Evolutionary conservation across 805 yeast species (phyloP).

Genomic region (Candida piceae): DNA sequence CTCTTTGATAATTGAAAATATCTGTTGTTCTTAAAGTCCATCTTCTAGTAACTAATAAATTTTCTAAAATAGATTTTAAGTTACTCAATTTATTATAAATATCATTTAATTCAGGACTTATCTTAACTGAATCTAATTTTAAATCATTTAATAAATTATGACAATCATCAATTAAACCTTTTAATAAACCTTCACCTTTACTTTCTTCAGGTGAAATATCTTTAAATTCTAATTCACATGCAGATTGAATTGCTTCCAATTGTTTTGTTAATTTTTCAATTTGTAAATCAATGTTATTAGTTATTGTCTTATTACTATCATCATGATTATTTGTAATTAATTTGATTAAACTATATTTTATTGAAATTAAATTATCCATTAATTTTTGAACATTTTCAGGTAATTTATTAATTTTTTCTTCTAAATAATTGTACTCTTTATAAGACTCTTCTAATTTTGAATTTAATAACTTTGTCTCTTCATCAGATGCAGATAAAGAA

Average conservation of each 20-base stretch:
- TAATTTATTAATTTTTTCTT: constrained; percentile 48
- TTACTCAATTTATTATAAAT: constrained; percentile 60
- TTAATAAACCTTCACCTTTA: constrained; percentile 45
- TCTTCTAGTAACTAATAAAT: constrained; percentile 82
- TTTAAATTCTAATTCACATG: constrained; percentile 18
- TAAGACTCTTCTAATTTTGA: constrained; percentile 62
- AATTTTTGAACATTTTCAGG: constrained; percentile 45
- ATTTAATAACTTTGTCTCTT: constrained; percentile 43
- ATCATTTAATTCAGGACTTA: constrained; percentile 48
- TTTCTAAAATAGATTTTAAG: constrained; percentile 71
- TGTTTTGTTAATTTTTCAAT: constrained; percentile 10
- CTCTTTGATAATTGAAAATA: constrained; percentile 74
- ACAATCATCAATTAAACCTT: constrained; percentile 81
- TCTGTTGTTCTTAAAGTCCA: constrained; percentile 98
- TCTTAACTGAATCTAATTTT: constrained; percentile 38
- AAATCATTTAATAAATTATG: constrained; percentile 69
- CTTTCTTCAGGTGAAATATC: constrained; percentile 15
- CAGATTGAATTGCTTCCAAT: constrained; percentile 19
- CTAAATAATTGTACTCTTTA: constrained; percentile 51
- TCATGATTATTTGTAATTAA: constrained; percentile 44
- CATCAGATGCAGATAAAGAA: constrained; percentile 29
- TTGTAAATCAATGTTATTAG: constrained; percentile 17
- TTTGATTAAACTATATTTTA: constrained; percentile 60
- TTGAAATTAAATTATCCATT: constrained; percentile 54
- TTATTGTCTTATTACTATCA: constrained; percentile 27